phyloP scores from a whole-genome alignment of 2,329 filamentous ascomycete species.

The Aspergillus felis region DNA sequence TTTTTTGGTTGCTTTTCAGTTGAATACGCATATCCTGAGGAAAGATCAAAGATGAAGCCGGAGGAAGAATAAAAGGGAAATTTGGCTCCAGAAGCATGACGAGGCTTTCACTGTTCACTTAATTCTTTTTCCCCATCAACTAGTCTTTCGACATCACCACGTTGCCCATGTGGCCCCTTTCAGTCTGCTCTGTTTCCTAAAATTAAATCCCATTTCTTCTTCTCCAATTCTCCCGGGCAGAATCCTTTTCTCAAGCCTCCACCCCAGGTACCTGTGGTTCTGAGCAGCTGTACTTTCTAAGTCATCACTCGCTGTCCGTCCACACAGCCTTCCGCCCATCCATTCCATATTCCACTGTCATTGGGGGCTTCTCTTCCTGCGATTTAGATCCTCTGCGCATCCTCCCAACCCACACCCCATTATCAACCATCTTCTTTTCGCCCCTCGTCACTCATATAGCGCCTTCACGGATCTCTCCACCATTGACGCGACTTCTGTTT shows the following conservation, averaged over 20 bases:
- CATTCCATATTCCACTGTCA: slow-evolving; percentile 4
- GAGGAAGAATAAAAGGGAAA: background rate
- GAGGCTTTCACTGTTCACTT: background rate
- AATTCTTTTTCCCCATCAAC: slow-evolving; percentile 1
- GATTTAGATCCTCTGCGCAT: slow-evolving; percentile 1
- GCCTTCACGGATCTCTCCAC: slow-evolving; percentile 12
- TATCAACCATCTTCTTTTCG: slow-evolving; percentile 11
- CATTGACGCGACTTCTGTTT: background rate
- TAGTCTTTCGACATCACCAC: slow-evolving; percentile 15
- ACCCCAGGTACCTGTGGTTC: background rate
- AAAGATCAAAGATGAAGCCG: background rate
- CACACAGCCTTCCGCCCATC: background rate
- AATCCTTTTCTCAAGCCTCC: background rate
- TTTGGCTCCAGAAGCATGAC: background rate
- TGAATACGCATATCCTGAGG: background rate
- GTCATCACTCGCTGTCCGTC: slow-evolving; percentile 2
- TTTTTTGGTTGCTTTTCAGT: slow-evolving; percentile 3
- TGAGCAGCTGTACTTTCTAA: background rate
- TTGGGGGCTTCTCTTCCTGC: slow-evolving; percentile 13
- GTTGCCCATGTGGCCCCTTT: slow-evolving; percentile 17
- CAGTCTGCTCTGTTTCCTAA: slow-evolving; percentile 5
- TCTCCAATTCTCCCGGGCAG: slow-evolving; percentile 12
- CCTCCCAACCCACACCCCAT: slow-evolving; percentile 6
- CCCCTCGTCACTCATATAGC: slow-evolving; percentile 9
- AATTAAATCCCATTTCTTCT: slow-evolving; percentile 10